Evolutionary conservation across 768 basidiomycete genomes (phyloP).

Genomic region (Lentinula guzmanii): DNA sequence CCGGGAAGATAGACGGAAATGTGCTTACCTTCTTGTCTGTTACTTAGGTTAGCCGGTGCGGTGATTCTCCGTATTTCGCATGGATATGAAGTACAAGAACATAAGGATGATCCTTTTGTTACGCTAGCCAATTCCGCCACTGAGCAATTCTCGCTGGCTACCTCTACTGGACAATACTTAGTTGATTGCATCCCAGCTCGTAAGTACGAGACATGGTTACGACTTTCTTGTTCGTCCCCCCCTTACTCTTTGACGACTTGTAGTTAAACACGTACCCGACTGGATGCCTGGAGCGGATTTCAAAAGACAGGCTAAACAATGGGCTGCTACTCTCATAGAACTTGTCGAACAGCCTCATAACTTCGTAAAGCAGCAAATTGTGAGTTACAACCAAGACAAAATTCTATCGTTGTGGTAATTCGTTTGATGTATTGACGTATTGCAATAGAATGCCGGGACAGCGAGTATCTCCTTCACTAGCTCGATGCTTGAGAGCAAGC

Average conservation of each 20-base stretch:
- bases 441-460: constrained; percentile 48
- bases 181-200: constrained; percentile 47
- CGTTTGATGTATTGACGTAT: not conserved
- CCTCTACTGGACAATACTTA: constrained; percentile 44
- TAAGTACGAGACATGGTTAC: constrained; percentile 17
- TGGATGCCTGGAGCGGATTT: constrained; percentile 66
- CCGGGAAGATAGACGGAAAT: not conserved
- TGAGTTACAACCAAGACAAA: constrained; percentile 14
- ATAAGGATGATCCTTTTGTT: constrained; percentile 41
- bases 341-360: constrained; percentile 52
- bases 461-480: constrained; percentile 54
- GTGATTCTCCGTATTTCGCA: constrained; percentile 48
- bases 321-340: constrained; percentile 45
- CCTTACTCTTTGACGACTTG: not conserved
- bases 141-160: constrained; percentile 47
- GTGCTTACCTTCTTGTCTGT: not conserved
- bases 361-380: constrained; percentile 60
- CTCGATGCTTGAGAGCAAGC: constrained; percentile 45
- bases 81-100: constrained; percentile 47
- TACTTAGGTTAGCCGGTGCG: constrained; percentile 41
- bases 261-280: constrained; percentile 52
- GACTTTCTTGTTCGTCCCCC: not conserved
- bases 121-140: constrained; percentile 48
- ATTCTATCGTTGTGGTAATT: constrained; percentile 1
- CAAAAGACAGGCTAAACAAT: constrained; percentile 44